Evolutionary conservation across 768 basidiomycete genomes (phyloP).

Genomic region (Trametes elegans): DNA sequence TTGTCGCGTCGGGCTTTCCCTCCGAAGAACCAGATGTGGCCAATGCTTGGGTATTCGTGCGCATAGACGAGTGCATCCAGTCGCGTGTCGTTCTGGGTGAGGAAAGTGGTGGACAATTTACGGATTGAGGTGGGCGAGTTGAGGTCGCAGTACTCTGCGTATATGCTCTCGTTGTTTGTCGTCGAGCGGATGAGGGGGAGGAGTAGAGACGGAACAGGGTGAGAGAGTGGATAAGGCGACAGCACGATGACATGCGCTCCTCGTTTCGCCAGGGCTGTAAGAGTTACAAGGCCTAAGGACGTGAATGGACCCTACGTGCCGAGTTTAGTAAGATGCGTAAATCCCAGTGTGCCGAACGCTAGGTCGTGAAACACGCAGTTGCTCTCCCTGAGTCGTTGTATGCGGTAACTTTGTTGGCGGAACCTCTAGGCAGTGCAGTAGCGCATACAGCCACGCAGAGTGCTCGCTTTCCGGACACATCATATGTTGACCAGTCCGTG

Average conservation of each 20-base stretch:
- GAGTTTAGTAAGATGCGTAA: no score
- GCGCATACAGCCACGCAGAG: no score
- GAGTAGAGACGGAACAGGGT: constrained; percentile 54
- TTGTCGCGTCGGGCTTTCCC: constrained; percentile 24
- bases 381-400: no score
- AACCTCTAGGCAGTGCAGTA: no score
- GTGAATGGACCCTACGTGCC: constrained; percentile 85
- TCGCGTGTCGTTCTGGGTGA: constrained; percentile 60
- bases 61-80: constrained; percentile 79
- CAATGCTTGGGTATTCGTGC: constrained; percentile 73
- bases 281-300: constrained; percentile 63
- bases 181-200: constrained; percentile 64
- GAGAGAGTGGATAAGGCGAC: constrained; percentile 55
- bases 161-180: constrained; percentile 75
- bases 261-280: constrained; percentile 64
- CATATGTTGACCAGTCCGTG: no score
- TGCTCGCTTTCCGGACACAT: no score
- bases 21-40: constrained; percentile 37
- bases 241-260: constrained; percentile 83
- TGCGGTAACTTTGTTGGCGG: no score
- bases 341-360: no score
- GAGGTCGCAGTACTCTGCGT: constrained; percentile 76
- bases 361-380: no score
- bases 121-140: constrained; percentile 63
- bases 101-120: constrained; percentile 65